Base-by-base conservation (phyloP, 2,329 filamentous ascomycete genomes). In the Ophiostoma australiae region DNA sequence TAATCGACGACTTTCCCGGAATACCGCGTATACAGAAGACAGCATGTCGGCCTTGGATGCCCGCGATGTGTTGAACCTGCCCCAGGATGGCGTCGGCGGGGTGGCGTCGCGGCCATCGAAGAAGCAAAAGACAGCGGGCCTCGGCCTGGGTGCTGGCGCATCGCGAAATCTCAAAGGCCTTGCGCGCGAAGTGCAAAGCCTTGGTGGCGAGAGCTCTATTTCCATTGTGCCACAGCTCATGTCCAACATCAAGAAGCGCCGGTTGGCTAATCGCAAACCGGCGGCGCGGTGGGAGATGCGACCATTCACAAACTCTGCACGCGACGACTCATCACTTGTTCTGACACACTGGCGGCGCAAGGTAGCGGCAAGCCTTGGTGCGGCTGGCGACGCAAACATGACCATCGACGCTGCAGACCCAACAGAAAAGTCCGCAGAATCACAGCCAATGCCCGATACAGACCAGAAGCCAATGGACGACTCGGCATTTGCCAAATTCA, bases 41-140 rank as follows among this genome's bases (percentile, higher is more conserved):
- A 41, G 37, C 3, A 83, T 76, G 74, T 92, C 92, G 89, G 85
- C 90, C 73, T 90, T 89, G 79, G 93, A 97, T 84, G 88, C 96
- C 76, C 92, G 91, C 82, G 93, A 97, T 79, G 92, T 97, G 78
- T 88, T 97, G 77, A 92, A 94, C 80, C 84, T 97, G 78, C 90
- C 90, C 68, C 83, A 88, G 75, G 89, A 89, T 41, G 81, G 82
- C 73, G 76, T 81, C 69, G 76, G 63, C n/a, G 69, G 65, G 7
- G 82, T 69, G 82, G 69, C 83, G 70, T 66, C 63, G 20, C 82
- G 90, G 73, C 87, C 89, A 58, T 81, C 86, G 63, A 96, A 95
- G 82, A 94, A 94, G 78, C 88, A 90, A 76, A 93, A 91, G 78
- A 82, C 87, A 7, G 82, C 85, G 20, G 86, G 85, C 67, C 86